Evolutionary conservation across 2,329 filamentous ascomycete genomes (phyloP).

Genomic region (Knoxdaviesia proteae): DNA sequence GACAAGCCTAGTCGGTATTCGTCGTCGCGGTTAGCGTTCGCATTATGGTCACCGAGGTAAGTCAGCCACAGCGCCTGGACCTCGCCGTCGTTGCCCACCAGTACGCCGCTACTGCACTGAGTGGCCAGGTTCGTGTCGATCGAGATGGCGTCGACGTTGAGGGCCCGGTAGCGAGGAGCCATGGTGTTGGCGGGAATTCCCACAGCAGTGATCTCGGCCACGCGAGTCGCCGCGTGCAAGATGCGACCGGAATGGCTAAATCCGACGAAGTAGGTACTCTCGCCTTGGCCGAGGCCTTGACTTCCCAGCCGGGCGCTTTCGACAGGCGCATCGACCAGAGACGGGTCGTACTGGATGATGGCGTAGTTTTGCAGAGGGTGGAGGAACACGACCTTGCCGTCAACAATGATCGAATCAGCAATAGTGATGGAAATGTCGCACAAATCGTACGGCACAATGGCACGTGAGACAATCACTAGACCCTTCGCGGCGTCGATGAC

Average conservation of each 20-base stretch:
- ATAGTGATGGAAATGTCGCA: slow-evolving; percentile 95
- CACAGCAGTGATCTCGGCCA: slow-evolving; percentile 93
- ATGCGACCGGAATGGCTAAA: slow-evolving; percentile 91
- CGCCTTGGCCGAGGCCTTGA: slow-evolving; percentile 73
- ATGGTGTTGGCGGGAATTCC: slow-evolving; percentile 86
- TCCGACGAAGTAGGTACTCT: slow-evolving; percentile 91
- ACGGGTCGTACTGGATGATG: slow-evolving; percentile 84
- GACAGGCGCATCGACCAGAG: slow-evolving; percentile 81
- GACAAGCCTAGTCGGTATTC: slow-evolving; percentile 91
- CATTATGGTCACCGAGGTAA: slow-evolving; percentile 76
- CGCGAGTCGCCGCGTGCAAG: slow-evolving; percentile 79
- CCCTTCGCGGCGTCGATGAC: slow-evolving; percentile 97
- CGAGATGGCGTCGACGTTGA: slow-evolving; percentile 92
- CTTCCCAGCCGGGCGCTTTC: slow-evolving; percentile 69
- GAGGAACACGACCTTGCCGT: slow-evolving; percentile 85
- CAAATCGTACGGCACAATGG: slow-evolving; percentile 87
- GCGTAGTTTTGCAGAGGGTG: slow-evolving; percentile 95
- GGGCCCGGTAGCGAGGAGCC: slow-evolving; percentile 79
- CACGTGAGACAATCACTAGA: slow-evolving; percentile 79
- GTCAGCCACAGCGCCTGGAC: slow-evolving; percentile 94
- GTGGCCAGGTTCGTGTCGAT: slow-evolving; percentile 83
- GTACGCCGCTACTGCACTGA: slow-evolving; percentile 83
- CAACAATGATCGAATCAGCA: slow-evolving; percentile 85
- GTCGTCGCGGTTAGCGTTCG: slow-evolving; percentile 65
- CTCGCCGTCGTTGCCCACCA: slow-evolving; percentile 73